phyloP scores from a whole-genome alignment of 768 basidiomycete genomes.

The Exidia glandulosa region DNA sequence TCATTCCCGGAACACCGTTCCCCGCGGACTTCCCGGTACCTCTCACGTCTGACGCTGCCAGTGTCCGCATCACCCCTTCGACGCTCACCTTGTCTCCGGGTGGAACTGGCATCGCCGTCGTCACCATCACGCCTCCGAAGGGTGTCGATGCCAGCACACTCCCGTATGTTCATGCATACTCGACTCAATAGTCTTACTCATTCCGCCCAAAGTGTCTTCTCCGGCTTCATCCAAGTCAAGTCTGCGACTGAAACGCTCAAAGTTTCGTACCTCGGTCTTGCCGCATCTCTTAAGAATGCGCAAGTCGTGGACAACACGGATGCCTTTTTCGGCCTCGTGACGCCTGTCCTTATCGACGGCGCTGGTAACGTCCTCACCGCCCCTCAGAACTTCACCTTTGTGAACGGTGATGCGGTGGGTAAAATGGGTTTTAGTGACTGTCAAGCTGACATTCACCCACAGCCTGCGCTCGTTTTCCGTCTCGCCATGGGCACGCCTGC shows the following conservation, averaged over 20 bases:
- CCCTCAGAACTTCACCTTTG: slow-evolving; percentile 38
- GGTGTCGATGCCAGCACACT: slow-evolving; percentile 31
- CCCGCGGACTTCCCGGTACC: slow-evolving; percentile 40
- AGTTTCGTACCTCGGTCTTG: slow-evolving; percentile 38
- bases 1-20: slow-evolving; percentile 30
- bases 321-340: slow-evolving; percentile 30
- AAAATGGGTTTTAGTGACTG: too few relatives aligned
- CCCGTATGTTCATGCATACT: too few relatives aligned
- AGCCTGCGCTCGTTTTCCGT: slow-evolving; percentile 16
- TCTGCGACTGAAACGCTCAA: slow-evolving; percentile 22
- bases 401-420: slow-evolving; percentile 17
- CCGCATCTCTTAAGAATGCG: slow-evolving; percentile 32
- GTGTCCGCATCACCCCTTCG: slow-evolving; percentile 33
- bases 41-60: slow-evolving; percentile 32
- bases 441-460: background rate
- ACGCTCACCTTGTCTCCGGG: slow-evolving; percentile 36
- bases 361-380: slow-evolving; percentile 27
- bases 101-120: slow-evolving; percentile 28
- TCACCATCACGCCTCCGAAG: slow-evolving; percentile 35
- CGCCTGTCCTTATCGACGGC: slow-evolving; percentile 33
- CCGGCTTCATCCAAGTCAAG: slow-evolving; percentile 39
- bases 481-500: slow-evolving; percentile 3
- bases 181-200: too few relatives aligned
- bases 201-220: too few relatives aligned
- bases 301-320: slow-evolving; percentile 43